Evolutionary conservation across 2,329 filamentous ascomycete genomes (phyloP), one percentile per base, ranked within the genome.

Genomic region (Cercospora nicotianae): DNA sequence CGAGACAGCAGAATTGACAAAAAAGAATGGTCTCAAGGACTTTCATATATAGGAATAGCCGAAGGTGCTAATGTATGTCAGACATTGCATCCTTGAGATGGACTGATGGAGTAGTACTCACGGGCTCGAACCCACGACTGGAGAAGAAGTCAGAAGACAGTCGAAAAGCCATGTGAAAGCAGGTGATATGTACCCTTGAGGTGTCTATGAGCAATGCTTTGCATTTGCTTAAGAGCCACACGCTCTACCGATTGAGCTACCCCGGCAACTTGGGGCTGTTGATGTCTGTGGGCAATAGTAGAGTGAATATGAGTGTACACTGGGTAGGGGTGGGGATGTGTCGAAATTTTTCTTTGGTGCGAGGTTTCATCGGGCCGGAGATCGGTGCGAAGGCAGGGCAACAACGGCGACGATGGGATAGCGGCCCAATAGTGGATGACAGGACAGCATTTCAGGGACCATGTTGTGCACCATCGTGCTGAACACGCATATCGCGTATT

Each of bases 171-270:
- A 59, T 59, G 30, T 59, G 28, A 20, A 23, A 18, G 23, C 12
- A 53, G 13, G 13, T 23, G 9, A 59, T n/a, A 59, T 59, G 55
- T 59, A 59, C 55, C 55, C 55, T 59, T 59, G 55, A 59, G 55
- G 55, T 59, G 55, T 59, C 55, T 59, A 59, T 36, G 55, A 59
- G 55, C 55, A 59, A 59, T 31, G 28, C 36, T 59, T 36, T 59
- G 55, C 26, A 31, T 3, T 59, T 31, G 28, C 31, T 59, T 72
- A 72, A 73, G 70, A 73, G 72, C 72, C 72, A 73, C 70, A 73
- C 81, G 80, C 81, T 82, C 81, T 82, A 80, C 81, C 81, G 80
- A 83, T 83, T 83, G 81, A 83, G 81, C 81, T 83, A 83, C 80
- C 81, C 81, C 77, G 81, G 81, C 81, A 71, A 57, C 48, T 59